A percentile compares a stretch with the other conserved stretches of the same genome.
Conservation (phyloP, 2,329 filamentous ascomycete species). For the Trichoderma aggressivum region DNA sequence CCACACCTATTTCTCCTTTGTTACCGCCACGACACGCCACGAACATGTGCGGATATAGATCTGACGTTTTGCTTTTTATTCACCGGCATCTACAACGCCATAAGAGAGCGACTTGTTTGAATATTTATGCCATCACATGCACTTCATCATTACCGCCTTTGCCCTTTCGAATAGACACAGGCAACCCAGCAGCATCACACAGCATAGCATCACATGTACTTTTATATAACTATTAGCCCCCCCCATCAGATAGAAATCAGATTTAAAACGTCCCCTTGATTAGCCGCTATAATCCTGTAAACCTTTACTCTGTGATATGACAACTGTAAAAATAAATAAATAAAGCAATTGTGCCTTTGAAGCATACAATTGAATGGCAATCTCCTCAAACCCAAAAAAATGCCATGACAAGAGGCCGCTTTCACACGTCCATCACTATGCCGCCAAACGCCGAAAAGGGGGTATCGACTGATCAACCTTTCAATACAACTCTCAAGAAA, state of each 20-base stretch:
- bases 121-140: not conserved
- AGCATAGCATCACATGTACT: not conserved
- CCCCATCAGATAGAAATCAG: slow-evolving; percentile 10
- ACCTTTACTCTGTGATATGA: not conserved
- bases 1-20: not conserved
- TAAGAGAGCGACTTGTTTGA: not conserved
- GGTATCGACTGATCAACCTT: slow-evolving; percentile 19
- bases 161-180: not conserved
- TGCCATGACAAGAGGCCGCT: not conserved
- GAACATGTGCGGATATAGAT: not conserved
- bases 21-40: not conserved
- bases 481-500: not conserved
- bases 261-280: not conserved
- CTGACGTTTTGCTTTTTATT: not conserved
- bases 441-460: slow-evolving; percentile 24
- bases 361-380: not conserved
- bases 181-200: not conserved
- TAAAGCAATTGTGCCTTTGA: not conserved
- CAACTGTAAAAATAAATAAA: not conserved
- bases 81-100: not conserved
- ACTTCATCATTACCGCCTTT: not conserved
- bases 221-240: slow-evolving; percentile 3
- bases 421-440: slow-evolving; percentile 7
- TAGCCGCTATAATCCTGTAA: not conserved
- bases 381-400: not conserved